Conservation (phyloP, 352 stramenopile genomes). For the Halophytophthora polymorphica region DNA sequence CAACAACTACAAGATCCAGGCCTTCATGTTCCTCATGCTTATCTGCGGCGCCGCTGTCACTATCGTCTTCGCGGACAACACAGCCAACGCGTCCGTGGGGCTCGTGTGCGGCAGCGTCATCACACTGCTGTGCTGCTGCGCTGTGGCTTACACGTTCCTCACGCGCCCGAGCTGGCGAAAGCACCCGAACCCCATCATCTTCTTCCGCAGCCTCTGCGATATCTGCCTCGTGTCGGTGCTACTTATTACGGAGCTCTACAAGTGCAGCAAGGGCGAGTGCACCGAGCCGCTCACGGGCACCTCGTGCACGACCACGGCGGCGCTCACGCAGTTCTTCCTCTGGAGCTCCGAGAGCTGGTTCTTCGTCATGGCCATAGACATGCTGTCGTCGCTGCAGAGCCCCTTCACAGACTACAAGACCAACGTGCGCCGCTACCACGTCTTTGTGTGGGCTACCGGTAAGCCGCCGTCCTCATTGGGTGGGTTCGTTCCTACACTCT, state of each 20-base stretch:
- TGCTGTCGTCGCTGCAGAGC: conserved; percentile 82
- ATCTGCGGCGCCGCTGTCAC: conserved; percentile 50
- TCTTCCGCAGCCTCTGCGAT: conserved; percentile 83
- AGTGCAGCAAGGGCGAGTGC: conserved; percentile 52
- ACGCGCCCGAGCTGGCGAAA: conserved; percentile 80
- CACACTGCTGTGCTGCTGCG: conserved; percentile 67
- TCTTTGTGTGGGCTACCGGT: conserved; percentile 81
- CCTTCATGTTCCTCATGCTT: conserved; percentile 73
- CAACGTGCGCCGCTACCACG: conserved; percentile 81
- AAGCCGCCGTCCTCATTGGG: conserved; percentile 4
- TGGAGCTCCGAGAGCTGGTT: conserved; percentile 88
- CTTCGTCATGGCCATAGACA: conserved; percentile 88
- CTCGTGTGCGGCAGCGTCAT: conserved; percentile 72
- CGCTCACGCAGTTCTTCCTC: conserved; percentile 85
- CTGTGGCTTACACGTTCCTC: conserved; percentile 79
- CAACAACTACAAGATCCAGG: conserved; percentile 89
- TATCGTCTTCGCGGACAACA: conserved; percentile 60
- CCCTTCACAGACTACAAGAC: conserved; percentile 87
- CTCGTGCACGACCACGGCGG: conserved; percentile 63
- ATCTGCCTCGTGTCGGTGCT: conserved; percentile 77
- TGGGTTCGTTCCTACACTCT: not conserved
- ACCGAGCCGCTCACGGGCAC: conserved; percentile 28
- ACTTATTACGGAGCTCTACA: conserved; percentile 79
- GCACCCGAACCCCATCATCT: conserved; percentile 86
- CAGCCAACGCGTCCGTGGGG: conserved; percentile 55